Evolutionary conservation across 768 basidiomycete species (phyloP).

Genomic region (Trametes punicea): DNA sequence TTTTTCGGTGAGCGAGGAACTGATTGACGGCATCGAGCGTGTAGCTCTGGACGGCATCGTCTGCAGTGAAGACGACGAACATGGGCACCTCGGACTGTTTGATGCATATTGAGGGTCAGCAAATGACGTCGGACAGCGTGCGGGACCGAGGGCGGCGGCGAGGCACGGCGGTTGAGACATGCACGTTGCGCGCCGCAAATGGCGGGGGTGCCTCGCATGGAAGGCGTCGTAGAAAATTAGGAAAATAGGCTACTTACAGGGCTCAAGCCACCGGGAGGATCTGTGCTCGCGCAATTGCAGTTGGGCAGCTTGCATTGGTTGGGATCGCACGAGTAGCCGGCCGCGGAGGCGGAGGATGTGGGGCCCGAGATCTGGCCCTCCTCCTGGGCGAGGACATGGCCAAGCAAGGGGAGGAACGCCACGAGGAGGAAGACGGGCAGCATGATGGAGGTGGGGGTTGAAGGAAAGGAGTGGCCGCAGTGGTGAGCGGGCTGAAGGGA

Average conservation of each 20-base stretch:
- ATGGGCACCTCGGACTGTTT: conserved; percentile 55
- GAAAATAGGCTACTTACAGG: conserved; percentile 44
- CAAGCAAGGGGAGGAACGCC: conserved; percentile 16
- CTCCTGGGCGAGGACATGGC: conserved; percentile 21
- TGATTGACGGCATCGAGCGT: conserved; percentile 71
- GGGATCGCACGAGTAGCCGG: conserved; percentile 70
- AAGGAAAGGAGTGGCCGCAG: background rate
- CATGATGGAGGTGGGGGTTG: conserved; percentile 6
- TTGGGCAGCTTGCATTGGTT: conserved; percentile 60
- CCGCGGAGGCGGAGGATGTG: conserved; percentile 48
- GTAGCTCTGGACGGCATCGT: conserved; percentile 76
- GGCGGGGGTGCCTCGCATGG: conserved; percentile 1
- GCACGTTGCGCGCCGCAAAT: conserved; percentile 2
- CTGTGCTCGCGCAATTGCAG: conserved; percentile 72
- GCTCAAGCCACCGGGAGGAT: conserved; percentile 65
- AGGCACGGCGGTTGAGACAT: conserved; percentile 7
- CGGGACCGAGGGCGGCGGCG: background rate
- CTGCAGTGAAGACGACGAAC: conserved; percentile 74
- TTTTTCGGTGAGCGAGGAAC: conserved; percentile 69
- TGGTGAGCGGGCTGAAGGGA: background rate
- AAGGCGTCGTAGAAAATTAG: conserved; percentile 11
- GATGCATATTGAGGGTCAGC: background rate
- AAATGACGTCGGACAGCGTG: background rate
- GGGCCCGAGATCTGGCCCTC: conserved; percentile 43
- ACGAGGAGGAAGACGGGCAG: conserved; percentile 13